Conservation (phyloP, 768 basidiomycete species). For the Rhizopogon vinicolor region DNA sequence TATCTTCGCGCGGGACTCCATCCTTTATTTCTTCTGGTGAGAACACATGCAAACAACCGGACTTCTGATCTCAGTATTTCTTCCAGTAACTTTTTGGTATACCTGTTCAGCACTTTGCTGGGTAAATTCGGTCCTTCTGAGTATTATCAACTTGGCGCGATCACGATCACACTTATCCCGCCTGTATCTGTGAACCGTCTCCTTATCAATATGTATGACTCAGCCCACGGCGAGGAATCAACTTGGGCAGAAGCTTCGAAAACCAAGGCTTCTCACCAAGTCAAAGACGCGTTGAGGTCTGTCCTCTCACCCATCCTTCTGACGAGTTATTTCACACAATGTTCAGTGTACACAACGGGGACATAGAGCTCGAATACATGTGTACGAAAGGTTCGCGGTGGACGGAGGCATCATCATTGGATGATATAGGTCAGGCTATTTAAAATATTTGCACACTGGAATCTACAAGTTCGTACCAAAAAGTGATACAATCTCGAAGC, state of each 20-base stretch:
- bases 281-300: not conserved
- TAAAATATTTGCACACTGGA: not conserved
- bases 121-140: not conserved
- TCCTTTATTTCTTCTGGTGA: constrained; percentile 5
- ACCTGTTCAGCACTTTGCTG: not conserved
- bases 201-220: not conserved
- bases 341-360: not conserved
- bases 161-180: not conserved
- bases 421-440: not conserved
- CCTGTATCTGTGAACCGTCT: not conserved
- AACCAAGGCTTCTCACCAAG: not conserved
- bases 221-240: not conserved
- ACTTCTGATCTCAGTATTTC: not conserved
- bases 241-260: not conserved
- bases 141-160: not conserved
- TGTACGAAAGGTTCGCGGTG: not conserved
- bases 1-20: constrained; percentile 1
- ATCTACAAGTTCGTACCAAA: constrained; percentile 25
- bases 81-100: constrained; percentile 1
- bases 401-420: not conserved
- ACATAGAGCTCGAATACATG: not conserved
- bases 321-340: not conserved
- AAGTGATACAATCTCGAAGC: constrained; percentile 61
- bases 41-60: not conserved
- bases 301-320: not conserved